Base-by-base conservation (phyloP, 768 basidiomycete species). In the Psilocybe tampanensis region DNA sequence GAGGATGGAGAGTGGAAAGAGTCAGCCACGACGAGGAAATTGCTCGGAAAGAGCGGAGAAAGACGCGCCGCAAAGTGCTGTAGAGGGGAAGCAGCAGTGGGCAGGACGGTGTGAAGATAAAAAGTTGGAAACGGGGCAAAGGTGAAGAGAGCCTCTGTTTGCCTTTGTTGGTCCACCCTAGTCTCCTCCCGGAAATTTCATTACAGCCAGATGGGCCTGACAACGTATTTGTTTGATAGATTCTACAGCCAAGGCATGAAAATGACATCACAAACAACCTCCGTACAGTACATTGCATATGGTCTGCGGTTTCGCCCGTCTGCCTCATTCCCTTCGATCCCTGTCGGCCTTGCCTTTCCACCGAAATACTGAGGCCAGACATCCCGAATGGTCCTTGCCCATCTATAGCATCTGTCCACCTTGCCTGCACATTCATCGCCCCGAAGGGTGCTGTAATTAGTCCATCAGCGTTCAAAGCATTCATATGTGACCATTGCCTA, bases 61-160 rank as follows among this genome's bases (percentile, higher is more conserved):
- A 56, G 43, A 59, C 54, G 55, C 45, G 58, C 61, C 58, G 62
- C 58, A 57, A 58, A 56, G 50, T 52, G 62, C 54, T 55, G 42
- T 41, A 18, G 34, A 39, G 58, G 50, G 33, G 33, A 50, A 29
- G 47, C 54, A 50, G 52, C 52, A 54, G 49, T 54, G 58, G n/a
- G 34, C 56, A 56, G 50, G 52, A 48, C 54, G 54, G 59, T 44
- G 58, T 53, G 60, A 60, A 54, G 49, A 60, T 50, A 61, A 58
- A 58, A 56, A 53, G 49, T 33, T 12, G 39, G 47, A 22, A n/a
- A 24, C 39, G 26, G 34, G 47, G n/a, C n/a, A n/a, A n/a, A n/a
- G 22, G 29, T 41, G 29, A 47, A 47, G 42, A 50, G 44, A 56
- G 56, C 45, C 26, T 53, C 44, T 64, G 60, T 64, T 64, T 64